A percentile compares a stretch with the other conserved stretches of the same genome.
Conservation (phyloP, 257 asterid genomes). For the Gentiana straminea region DNA sequence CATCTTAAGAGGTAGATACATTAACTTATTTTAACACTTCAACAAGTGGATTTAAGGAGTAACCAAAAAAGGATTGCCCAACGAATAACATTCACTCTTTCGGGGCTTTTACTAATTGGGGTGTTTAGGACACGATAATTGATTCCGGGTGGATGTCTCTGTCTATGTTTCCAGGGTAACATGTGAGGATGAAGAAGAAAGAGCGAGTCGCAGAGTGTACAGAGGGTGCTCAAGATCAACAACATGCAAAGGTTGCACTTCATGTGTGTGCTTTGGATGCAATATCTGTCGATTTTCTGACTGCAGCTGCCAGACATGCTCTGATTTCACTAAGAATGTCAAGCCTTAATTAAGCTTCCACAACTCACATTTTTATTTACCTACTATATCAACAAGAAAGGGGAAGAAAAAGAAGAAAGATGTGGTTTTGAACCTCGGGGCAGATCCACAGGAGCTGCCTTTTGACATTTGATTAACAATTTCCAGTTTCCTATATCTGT, state of each 20-base stretch:
- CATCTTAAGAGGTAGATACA: too few species aligned
- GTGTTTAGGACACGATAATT: not conserved
- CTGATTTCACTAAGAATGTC: slow-evolving; percentile 38
- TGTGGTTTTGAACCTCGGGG: not conserved
- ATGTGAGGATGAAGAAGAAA: slow-evolving; percentile 43
- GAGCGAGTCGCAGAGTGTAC: slow-evolving; percentile 47
- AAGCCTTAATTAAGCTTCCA: slow-evolving; percentile 11
- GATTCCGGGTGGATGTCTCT: not conserved
- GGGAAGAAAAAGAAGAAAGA: too few species aligned
- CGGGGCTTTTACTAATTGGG: too few species aligned
- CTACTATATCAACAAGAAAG: too few species aligned
- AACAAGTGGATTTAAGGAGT: too few species aligned
- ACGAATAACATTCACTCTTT: too few species aligned
- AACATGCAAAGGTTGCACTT: slow-evolving; percentile 47
- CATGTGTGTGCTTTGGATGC: slow-evolving; percentile 51
- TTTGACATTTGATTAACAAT: slow-evolving; percentile 1
- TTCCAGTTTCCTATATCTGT: not conserved
- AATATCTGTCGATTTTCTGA: slow-evolving; percentile 38
- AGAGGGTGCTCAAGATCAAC: slow-evolving; percentile 39
- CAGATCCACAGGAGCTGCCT: slow-evolving; percentile 1
- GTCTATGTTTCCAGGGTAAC: slow-evolving; percentile 21
- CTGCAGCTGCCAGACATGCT: slow-evolving; percentile 47
- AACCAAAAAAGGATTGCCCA: too few species aligned
- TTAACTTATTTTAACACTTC: too few species aligned
- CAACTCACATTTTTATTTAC: not conserved